phyloP scores from a whole-genome alignment of 2,329 filamentous ascomycete genomes.

The Paraconiothyrium brasiliense region DNA sequence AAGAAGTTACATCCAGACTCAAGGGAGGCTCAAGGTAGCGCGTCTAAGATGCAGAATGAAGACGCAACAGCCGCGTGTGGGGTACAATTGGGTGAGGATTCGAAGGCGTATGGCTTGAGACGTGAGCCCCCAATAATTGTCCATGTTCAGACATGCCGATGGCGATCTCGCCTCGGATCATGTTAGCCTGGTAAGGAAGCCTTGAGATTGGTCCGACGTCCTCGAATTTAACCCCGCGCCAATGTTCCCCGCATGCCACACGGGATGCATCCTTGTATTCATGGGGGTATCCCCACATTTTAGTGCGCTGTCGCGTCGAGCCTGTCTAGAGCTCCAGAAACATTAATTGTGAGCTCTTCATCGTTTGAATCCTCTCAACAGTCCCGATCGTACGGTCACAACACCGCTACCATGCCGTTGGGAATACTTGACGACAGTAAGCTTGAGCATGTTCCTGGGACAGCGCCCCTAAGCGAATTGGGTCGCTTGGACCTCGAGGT shows the following conservation, averaged over 20 bases:
- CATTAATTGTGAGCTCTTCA: not conserved
- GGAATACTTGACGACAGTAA: conserved; percentile 34
- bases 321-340: not conserved
- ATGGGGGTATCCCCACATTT: conserved; percentile 10
- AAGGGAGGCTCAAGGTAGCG: not conserved
- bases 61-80: conserved; percentile 4
- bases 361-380: not conserved
- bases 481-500: conserved; percentile 27
- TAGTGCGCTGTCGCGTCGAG: not conserved
- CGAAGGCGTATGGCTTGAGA: not conserved
- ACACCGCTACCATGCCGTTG: conserved; percentile 29
- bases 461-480: conserved; percentile 34
- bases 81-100: not conserved
- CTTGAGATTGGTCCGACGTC: not conserved
- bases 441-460: conserved; percentile 36
- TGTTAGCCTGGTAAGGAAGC: not conserved
- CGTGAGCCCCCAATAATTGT: not conserved
- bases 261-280: not conserved
- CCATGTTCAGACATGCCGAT: conserved; percentile 8
- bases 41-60: not conserved
- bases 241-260: conserved; percentile 5
- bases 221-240: not conserved
- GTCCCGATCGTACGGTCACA: not conserved
- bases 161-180: not conserved
- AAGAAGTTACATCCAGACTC: not conserved